phyloP scores from a whole-genome alignment of 306 rosid species.

The Malus sieversii region DNA sequence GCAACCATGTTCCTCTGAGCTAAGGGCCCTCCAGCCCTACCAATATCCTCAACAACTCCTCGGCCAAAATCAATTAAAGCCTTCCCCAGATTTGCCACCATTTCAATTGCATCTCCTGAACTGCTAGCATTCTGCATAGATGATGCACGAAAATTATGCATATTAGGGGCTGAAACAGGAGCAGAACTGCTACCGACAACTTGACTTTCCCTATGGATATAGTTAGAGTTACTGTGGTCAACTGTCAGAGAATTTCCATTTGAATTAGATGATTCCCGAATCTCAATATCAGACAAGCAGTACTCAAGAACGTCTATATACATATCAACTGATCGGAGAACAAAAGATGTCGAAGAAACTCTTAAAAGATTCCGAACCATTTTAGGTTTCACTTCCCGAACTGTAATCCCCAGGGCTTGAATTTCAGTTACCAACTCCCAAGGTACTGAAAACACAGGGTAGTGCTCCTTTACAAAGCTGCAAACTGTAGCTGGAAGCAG shows the following conservation, averaged over 20 bases:
- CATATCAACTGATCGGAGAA: constrained; percentile 73
- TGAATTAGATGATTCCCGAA: constrained; percentile 31
- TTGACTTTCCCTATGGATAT: constrained; percentile 26
- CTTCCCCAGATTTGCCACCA: constrained; percentile 91
- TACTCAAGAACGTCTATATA: constrained; percentile 93
- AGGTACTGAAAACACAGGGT: constrained; percentile 95
- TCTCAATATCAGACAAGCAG: constrained; percentile 78
- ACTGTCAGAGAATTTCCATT: constrained; percentile 24
- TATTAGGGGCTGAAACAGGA: constrained; percentile 37
- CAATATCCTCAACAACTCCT: constrained; percentile 92
- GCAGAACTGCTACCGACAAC: constrained; percentile 35
- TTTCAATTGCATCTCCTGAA: constrained; percentile 97
- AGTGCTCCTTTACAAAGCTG: constrained; percentile 92
- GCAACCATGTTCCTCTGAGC: constrained; percentile 36
- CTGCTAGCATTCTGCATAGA: constrained; percentile 55
- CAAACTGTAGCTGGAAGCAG: constrained; percentile 94
- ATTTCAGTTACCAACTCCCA: constrained; percentile 93
- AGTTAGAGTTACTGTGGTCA: constrained; percentile 23
- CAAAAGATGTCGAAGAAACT: constrained; percentile 53
- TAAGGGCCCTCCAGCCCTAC: constrained; percentile 64
- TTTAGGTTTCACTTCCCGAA: constrained; percentile 84
- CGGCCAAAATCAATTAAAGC: constrained; percentile 92
- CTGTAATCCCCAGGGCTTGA: constrained; percentile 70
- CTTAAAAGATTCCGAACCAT: constrained; percentile 87
- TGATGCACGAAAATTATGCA: constrained; percentile 31